phyloP scores from a whole-genome alignment of 2,329 filamentous ascomycete species.

The Aspergillus ruber region DNA sequence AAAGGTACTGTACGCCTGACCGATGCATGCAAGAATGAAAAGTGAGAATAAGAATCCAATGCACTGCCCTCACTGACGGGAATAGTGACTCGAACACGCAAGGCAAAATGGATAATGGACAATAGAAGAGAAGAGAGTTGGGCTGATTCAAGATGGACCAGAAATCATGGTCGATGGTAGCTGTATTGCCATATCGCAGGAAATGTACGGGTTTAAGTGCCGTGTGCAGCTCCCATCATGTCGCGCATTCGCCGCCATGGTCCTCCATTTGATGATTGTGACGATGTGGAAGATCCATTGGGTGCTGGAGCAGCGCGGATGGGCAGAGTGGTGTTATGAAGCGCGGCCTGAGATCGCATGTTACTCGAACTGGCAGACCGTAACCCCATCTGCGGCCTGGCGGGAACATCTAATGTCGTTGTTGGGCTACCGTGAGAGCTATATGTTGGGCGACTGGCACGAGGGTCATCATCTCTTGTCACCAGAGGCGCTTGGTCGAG shows the following conservation, averaged over 20 bases:
- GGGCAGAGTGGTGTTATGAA: conserved; percentile 55
- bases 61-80: no score
- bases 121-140: no score
- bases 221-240: no score
- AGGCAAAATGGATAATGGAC: no score
- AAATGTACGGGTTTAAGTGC: no score
- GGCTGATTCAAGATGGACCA: no score
- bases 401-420: conserved; percentile 32
- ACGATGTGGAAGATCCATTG: conserved; percentile 53
- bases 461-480: conserved; percentile 27
- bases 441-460: conserved; percentile 23
- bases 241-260: no score
- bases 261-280: conserved; percentile 35
- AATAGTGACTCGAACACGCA: no score
- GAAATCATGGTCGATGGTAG: neutral
- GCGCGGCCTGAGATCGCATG: conserved; percentile 25
- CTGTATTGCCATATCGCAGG: neutral
- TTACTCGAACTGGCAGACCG: conserved; percentile 36
- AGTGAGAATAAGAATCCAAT: no score
- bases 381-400: conserved; percentile 32
- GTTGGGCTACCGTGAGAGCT: conserved; percentile 27
- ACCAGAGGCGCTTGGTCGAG: conserved; percentile 42
- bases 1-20: no score
- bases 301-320: conserved; percentile 56
- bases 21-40: no score